Percentiles rank a stretch among this genome's conserved stretches.
phyloP scores from a whole-genome alignment of 306 rosid genomes.

The Clitoria ternatea region DNA sequence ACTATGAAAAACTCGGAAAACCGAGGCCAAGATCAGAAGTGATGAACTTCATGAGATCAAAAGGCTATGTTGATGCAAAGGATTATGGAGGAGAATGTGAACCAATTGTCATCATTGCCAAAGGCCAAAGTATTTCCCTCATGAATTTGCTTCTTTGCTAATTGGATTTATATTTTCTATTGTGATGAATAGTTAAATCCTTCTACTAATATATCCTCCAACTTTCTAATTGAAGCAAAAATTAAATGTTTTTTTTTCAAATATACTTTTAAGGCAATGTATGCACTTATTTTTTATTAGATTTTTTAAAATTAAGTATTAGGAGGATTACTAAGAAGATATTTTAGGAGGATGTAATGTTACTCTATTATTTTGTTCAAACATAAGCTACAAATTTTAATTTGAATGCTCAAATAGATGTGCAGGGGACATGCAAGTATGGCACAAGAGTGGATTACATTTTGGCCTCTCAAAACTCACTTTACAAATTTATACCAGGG shows the following conservation, averaged over 20 bases:
- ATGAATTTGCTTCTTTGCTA: not conserved
- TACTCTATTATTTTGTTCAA: not conserved
- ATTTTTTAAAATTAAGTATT: no score
- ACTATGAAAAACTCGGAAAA: constrained; percentile 81
- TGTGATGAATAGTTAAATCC: no score
- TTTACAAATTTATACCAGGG: constrained; percentile 61
- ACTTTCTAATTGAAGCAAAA: no score
- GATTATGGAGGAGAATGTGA: constrained; percentile 76
- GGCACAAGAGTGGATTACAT: constrained; percentile 89
- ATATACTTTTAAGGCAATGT: no score
- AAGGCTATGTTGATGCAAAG: constrained; percentile 68
- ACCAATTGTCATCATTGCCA: constrained; percentile 80
- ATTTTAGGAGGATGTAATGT: no score
- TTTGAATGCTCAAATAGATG: constrained; percentile 43
- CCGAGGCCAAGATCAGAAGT: constrained; percentile 76
- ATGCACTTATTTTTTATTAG: no score
- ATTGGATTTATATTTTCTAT: not conserved
- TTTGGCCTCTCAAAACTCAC: constrained; percentile 51
- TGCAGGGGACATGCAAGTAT: constrained; percentile 92
- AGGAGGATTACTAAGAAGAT: no score
- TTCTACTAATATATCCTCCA: no score
- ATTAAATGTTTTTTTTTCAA: no score
- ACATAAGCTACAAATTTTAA: constrained; percentile 4
- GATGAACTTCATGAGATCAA: constrained; percentile 70
- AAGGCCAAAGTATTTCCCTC: constrained; percentile 68